phyloP scores from a whole-genome alignment of 2,329 filamentous ascomycete species.

The Mycosphaerelloides madeirae region DNA sequence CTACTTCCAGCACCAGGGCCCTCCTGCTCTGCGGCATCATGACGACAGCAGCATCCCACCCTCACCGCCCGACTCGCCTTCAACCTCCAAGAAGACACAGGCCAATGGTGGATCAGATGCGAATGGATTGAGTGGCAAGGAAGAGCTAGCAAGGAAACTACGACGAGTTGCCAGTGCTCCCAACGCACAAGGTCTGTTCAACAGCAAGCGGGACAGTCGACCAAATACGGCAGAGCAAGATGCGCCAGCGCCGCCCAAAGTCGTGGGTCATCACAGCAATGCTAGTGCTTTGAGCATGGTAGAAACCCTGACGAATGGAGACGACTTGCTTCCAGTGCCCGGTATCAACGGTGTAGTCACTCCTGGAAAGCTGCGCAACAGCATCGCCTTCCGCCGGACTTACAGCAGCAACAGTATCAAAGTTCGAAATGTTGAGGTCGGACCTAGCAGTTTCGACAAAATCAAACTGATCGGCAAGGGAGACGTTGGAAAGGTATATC shows the following conservation, averaged over 20 bases:
- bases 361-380: conserved; percentile 59
- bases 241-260: conserved; percentile 48
- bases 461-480: conserved; percentile 99
- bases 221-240: conserved; percentile 71
- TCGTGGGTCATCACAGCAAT: conserved; percentile 45
- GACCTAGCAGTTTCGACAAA: conserved; percentile 95
- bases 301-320: conserved; percentile 38
- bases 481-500: conserved; percentile 96
- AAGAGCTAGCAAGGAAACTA: conserved; percentile 88
- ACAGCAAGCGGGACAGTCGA: conserved; percentile 44
- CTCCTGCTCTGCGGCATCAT: conserved; percentile 86
- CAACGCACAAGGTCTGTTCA: conserved; percentile 90
- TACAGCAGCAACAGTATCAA: conserved; percentile 99
- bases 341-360: conserved; percentile 58
- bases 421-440: conserved; percentile 92
- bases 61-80: conserved; percentile 85
- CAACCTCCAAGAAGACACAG: conserved; percentile 63
- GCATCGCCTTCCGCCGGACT: conserved; percentile 79
- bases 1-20: conserved; percentile 95
- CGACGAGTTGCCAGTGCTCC: conserved; percentile 92
- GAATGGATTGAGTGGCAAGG: conserved; percentile 70
- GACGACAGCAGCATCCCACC: conserved; percentile 90
- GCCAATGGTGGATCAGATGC: conserved; percentile 58
- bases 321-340: conserved; percentile 35
- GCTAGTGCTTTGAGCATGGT: conserved; percentile 50